Evolutionary conservation across 768 basidiomycete species (phyloP).

Genomic region (Russula compacta): DNA sequence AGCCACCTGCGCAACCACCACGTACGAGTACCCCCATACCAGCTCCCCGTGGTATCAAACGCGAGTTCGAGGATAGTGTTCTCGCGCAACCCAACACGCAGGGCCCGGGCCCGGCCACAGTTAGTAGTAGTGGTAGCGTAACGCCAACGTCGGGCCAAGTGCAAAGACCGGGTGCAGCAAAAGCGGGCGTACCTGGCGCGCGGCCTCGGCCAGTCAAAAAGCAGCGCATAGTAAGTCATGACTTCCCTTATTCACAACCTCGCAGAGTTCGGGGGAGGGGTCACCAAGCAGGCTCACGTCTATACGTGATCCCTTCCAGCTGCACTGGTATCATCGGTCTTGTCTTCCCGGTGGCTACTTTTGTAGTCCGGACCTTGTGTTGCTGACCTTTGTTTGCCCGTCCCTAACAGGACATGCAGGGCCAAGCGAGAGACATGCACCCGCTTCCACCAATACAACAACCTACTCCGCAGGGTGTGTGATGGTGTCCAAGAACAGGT

Average conservation of each 20-base stretch:
- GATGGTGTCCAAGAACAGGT: not conserved
- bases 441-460: conserved; percentile 19
- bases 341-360: not conserved
- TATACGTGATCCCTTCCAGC: not conserved
- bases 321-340: not conserved
- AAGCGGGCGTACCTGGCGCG: conserved; percentile 18
- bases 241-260: not conserved
- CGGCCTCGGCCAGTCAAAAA: conserved; percentile 21
- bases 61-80: conserved; percentile 14
- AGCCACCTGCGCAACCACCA: conserved; percentile 9
- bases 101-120: not conserved
- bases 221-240: conserved; percentile 19
- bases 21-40: conserved; percentile 16
- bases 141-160: conserved; percentile 1
- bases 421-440: conserved; percentile 20
- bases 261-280: not conserved
- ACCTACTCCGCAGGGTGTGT: conserved; percentile 21
- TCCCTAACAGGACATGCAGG: conserved; percentile 17
- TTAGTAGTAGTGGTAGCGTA: not conserved
- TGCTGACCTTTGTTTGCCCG: not conserved
- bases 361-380: not conserved
- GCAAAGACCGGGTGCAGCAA: conserved; percentile 5
- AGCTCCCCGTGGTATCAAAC: conserved; percentile 18
- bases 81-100: conserved; percentile 12
- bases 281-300: not conserved